Evolutionary conservation across 164 flowering plant species (phyloP).

Genomic region (Stephania japonica): DNA sequence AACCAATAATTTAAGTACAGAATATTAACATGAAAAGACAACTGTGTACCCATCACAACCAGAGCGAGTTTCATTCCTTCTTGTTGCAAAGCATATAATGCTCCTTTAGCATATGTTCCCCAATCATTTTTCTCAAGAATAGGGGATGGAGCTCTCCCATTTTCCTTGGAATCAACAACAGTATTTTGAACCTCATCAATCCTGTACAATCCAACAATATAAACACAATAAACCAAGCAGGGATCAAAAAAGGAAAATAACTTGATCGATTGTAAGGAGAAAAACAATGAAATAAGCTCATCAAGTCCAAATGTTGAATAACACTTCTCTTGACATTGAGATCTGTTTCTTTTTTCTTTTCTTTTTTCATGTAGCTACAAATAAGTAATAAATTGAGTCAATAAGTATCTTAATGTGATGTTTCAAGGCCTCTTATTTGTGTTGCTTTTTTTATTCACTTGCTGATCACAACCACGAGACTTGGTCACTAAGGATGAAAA

Average conservation of each 20-base stretch:
- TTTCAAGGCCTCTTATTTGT: no score
- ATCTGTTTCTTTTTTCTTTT: background rate
- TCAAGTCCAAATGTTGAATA: background rate
- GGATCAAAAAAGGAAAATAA: background rate
- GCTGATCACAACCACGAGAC: background rate
- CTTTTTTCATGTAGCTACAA: background rate
- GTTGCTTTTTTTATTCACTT: no score
- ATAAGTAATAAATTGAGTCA: background rate
- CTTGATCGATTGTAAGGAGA: background rate
- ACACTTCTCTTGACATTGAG: background rate
- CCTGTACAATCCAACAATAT: conserved; percentile 28
- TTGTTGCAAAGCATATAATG: conserved; percentile 67
- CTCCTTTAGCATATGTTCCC: conserved; percentile 94
- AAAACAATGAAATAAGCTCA: background rate
- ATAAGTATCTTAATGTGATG: background rate
- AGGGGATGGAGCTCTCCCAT: conserved; percentile 24
- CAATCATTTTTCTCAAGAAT: conserved; percentile 47
- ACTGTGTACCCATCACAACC: conserved; percentile 41
- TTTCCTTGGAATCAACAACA: conserved; percentile 14
- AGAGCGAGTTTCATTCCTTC: conserved; percentile 41
- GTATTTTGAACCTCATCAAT: conserved; percentile 65
- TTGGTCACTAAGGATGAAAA: background rate
- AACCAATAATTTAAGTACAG: background rate
- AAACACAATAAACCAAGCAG: background rate
- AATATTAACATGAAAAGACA: background rate